Evolutionary conservation across 2,329 filamentous ascomycete species (phyloP).

Genomic region (Epichloe festucae): DNA sequence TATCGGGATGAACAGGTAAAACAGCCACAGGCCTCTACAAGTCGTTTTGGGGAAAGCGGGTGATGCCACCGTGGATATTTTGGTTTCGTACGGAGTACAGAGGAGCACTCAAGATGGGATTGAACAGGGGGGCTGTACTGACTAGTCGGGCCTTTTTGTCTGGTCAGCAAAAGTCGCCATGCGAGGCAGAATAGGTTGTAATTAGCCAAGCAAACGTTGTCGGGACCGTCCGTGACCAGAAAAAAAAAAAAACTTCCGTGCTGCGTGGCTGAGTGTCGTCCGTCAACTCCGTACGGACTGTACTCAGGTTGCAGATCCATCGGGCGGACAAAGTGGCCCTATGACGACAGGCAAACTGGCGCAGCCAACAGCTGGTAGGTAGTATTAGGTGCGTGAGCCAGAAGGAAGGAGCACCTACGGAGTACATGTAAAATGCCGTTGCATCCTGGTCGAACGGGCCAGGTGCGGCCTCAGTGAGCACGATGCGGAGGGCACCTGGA

Average conservation of each 20-base stretch:
- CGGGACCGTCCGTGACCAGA: too few relatives aligned
- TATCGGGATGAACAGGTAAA: not conserved
- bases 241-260: too few relatives aligned
- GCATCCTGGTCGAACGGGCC: too few relatives aligned
- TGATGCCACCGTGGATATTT: too few relatives aligned
- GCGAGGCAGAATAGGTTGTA: too few relatives aligned
- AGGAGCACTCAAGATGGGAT: not conserved
- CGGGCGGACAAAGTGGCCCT: constrained; percentile 1
- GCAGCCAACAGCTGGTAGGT: not conserved
- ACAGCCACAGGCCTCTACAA: not conserved
- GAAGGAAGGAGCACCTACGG: too few relatives aligned
- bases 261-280: too few relatives aligned
- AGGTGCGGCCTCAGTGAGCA: not conserved
- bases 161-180: too few relatives aligned
- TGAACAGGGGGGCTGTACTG: not conserved
- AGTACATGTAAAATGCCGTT: too few relatives aligned
- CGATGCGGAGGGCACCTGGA: not conserved
- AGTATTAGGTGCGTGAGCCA: not conserved
- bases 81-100: too few relatives aligned
- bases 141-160: not conserved
- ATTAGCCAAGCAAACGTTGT: too few relatives aligned
- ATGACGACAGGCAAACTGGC: not conserved
- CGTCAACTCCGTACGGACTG: too few relatives aligned
- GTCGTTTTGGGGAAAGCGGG: not conserved
- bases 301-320: not conserved